Conservation (phyloP, 305 asterid species). For the Withania somnifera region DNA sequence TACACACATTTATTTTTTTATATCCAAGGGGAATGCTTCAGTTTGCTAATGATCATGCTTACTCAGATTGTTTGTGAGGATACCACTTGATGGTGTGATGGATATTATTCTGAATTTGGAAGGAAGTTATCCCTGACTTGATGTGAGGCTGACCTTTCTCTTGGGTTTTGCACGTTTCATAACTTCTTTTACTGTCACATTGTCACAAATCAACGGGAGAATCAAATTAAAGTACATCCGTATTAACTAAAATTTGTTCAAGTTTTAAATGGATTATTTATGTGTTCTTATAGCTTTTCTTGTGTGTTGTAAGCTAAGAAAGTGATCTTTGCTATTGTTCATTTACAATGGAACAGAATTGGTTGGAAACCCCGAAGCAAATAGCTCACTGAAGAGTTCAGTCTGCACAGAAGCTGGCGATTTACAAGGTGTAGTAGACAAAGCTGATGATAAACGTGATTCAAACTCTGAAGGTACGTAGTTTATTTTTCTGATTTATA, state of each 20-base stretch:
- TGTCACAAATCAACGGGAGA: background rate
- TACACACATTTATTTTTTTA: background rate
- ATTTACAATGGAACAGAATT: constrained; percentile 21
- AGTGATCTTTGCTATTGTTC: constrained; percentile 8
- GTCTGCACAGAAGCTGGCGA: constrained; percentile 27
- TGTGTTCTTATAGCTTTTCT: background rate
- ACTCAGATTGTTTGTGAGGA: background rate
- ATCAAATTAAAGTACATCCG: background rate
- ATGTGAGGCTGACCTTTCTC: background rate
- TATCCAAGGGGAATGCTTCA: background rate
- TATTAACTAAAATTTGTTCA: background rate
- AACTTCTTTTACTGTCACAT: background rate
- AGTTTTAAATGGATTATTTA: background rate
- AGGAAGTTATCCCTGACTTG: background rate
- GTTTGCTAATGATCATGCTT: background rate
- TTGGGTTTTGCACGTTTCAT: background rate
- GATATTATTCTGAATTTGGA: background rate
- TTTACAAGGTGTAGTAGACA: constrained; percentile 23
- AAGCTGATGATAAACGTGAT: constrained; percentile 16
- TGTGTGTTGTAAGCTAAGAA: background rate
- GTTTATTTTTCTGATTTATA: constrained; percentile 4
- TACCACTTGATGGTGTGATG: background rate
- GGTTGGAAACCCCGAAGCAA: constrained; percentile 31
- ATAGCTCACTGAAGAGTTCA: constrained; percentile 22
- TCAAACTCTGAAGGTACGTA: constrained; percentile 16